Percentiles rank a stretch among this genome's conserved stretches.
phyloP scores from a whole-genome alignment of 1,284 basidiomycete genomes.

The Moniliella sp. region DNA sequence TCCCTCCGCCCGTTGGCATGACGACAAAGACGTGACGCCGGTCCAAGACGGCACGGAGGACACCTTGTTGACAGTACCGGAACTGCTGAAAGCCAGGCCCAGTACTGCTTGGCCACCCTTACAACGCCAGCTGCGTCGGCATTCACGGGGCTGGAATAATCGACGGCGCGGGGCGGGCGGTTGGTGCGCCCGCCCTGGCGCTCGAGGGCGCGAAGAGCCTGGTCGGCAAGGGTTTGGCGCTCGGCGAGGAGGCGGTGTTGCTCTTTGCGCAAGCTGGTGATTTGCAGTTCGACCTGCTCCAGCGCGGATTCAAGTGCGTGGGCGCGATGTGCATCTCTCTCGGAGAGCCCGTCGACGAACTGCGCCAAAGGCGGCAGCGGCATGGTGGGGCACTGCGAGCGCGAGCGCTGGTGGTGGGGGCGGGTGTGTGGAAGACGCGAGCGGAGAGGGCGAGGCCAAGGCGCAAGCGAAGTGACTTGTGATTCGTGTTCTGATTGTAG shows the following conservation, averaged over 20 bases:
- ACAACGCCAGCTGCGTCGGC: slow-evolving; percentile 34
- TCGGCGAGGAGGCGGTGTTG: slow-evolving; percentile 4
- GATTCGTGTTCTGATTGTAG: too few species aligned
- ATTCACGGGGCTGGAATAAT: slow-evolving; percentile 1
- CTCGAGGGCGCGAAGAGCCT: neutral
- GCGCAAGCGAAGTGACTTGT: too few species aligned
- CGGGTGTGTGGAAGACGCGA: too few species aligned
- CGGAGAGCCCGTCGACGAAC: slow-evolving; percentile 4
- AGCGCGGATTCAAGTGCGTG: slow-evolving; percentile 9
- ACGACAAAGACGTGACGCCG: slow-evolving; percentile 57
- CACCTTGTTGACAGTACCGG: slow-evolving; percentile 44
- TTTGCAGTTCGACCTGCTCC: slow-evolving; percentile 7
- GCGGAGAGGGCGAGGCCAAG: too few species aligned
- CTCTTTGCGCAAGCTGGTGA: slow-evolving; percentile 6
- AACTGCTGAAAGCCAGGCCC: slow-evolving; percentile 43
- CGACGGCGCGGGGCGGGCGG: neutral
- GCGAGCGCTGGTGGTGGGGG: too few species aligned
- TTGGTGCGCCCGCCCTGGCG: neutral
- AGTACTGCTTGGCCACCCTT: slow-evolving; percentile 39
- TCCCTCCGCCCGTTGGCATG: slow-evolving; percentile 62
- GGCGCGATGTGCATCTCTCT: slow-evolving; percentile 5
- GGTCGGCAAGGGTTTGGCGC: slow-evolving; percentile 1
- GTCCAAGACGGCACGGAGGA: slow-evolving; percentile 70
- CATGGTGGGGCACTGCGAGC: too few species aligned
- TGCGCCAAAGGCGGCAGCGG: too few species aligned